These are phyloP conservation scores for Aspergillus sp. DNA, from an alignment of 2,329 filamentous ascomycete species.

Conservation along the genomic window DNA sequence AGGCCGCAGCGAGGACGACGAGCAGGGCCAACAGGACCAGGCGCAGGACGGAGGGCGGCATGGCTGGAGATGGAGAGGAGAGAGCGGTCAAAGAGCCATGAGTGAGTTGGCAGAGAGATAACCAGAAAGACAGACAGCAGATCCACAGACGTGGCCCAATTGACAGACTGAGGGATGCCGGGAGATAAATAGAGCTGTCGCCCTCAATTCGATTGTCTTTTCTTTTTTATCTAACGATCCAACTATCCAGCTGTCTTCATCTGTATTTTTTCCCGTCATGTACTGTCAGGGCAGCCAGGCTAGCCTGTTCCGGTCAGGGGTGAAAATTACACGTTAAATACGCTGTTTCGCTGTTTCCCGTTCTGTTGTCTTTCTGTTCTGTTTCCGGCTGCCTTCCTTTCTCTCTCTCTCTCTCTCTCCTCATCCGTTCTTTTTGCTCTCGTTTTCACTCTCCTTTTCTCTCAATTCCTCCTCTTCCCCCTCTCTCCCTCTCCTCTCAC, in stretches of 20 bases:
- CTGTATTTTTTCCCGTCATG: no score
- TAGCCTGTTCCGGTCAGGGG: not conserved
- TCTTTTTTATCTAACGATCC: not conserved
- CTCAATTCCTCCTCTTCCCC: constrained; percentile 1
- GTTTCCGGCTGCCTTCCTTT: constrained; percentile 2
- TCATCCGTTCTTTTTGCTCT: constrained; percentile 1
- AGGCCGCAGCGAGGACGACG: constrained; percentile 61
- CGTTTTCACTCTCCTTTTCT: constrained; percentile 1
- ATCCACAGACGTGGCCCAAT: constrained; percentile 16
- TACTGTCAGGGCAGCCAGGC: not conserved
- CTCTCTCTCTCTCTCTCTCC: not conserved
- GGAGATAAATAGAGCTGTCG: constrained; percentile 2
- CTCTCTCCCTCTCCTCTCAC: constrained; percentile 4
- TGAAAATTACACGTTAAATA: constrained; percentile 5
- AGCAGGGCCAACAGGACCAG: constrained; percentile 61
- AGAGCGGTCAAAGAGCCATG: constrained; percentile 11
- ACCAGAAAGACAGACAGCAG: not conserved
- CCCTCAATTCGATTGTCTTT: no score
- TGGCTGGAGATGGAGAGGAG: constrained; percentile 35
- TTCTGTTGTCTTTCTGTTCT: constrained; percentile 2
- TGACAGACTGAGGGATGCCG: constrained; percentile 5
- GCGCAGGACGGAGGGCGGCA: constrained; percentile 59
- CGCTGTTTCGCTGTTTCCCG: constrained; percentile 2
- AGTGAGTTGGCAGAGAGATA: constrained; percentile 11
- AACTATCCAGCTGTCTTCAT: no score